Evolutionary conservation across 179 eudicot genomes (phyloP).

Genomic region (Pouteria campechiana): DNA sequence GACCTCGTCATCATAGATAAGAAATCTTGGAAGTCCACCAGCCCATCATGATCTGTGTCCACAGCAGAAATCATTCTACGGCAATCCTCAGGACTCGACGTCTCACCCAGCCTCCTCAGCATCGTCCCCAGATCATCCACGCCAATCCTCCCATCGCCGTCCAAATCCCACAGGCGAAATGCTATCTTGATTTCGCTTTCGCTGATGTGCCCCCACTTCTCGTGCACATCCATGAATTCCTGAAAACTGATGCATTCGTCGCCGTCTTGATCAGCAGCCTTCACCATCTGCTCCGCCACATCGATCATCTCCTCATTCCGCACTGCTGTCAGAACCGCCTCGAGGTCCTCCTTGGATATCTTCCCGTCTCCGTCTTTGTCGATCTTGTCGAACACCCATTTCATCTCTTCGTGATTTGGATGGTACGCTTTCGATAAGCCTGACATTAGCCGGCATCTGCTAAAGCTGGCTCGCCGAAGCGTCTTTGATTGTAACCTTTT

Average conservation of each 20-base stretch:
- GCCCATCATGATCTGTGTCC: conserved; percentile 73
- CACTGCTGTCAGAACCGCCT: conserved; percentile 39
- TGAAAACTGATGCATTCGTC: conserved; percentile 71
- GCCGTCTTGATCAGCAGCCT: conserved; percentile 52
- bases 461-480: conserved; percentile 5
- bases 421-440: conserved; percentile 16
- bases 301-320: conserved; percentile 15
- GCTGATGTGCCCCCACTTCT: conserved; percentile 59
- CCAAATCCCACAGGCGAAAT: conserved; percentile 51
- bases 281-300: conserved; percentile 25
- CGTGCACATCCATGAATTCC: conserved; percentile 67
- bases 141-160: conserved; percentile 74
- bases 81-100: conserved; percentile 47
- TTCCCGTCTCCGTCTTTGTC: conserved; percentile 61
- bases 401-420: conserved; percentile 43
- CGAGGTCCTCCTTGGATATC: conserved; percentile 62
- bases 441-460: conserved; percentile 11
- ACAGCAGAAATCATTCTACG: conserved; percentile 63
- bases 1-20: conserved; percentile 63
- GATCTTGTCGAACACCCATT: conserved; percentile 41
- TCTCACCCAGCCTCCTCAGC: conserved; percentile 53
- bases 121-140: conserved; percentile 54
- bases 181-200: conserved; percentile 46
- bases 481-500: too few relatives aligned
- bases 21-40: conserved; percentile 67